These are phyloP conservation scores for Rhynchospora breviuscula DNA, from an alignment of 176 grass and related monocot species.

Conservation along the genomic window DNA sequence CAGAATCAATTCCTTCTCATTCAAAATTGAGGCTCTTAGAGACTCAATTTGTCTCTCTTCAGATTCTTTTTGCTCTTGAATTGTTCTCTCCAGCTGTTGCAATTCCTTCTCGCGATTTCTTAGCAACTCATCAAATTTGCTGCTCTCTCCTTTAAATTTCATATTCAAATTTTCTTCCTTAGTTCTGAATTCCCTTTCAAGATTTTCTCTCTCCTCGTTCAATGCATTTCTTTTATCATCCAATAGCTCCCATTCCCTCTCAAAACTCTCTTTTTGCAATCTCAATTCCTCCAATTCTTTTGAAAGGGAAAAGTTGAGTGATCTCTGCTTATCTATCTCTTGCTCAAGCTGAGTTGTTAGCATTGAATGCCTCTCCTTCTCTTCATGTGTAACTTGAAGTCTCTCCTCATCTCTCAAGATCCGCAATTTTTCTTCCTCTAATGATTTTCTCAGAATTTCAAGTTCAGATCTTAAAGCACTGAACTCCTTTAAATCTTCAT, in stretches of 20 bases:
- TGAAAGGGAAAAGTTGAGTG: slow-evolving; percentile 47
- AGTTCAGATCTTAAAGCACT: slow-evolving; percentile 47
- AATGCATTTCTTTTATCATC: slow-evolving; percentile 63
- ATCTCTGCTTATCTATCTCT: slow-evolving; percentile 79
- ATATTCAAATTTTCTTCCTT: slow-evolving; percentile 24
- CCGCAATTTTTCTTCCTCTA: slow-evolving; percentile 54
- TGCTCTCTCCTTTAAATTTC: slow-evolving; percentile 10
- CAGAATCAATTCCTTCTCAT: not conserved
- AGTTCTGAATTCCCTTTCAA: not conserved
- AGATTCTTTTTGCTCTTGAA: slow-evolving; percentile 6
- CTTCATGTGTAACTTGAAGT: slow-evolving; percentile 58
- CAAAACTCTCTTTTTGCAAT: slow-evolving; percentile 67
- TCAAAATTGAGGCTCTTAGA: not conserved
- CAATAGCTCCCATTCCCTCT: slow-evolving; percentile 87
- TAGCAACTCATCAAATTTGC: slow-evolving; percentile 5
- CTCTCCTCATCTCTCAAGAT: slow-evolving; percentile 60
- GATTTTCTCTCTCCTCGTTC: slow-evolving; percentile 15
- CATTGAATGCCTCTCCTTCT: slow-evolving; percentile 53
- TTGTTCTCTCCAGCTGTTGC: slow-evolving; percentile 10
- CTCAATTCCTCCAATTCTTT: slow-evolving; percentile 74
- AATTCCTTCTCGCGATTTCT: slow-evolving; percentile 20
- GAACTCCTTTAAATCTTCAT: slow-evolving; percentile 31
- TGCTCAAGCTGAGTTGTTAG: slow-evolving; percentile 57
- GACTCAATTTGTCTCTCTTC: slow-evolving; percentile 1
- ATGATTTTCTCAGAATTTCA: slow-evolving; percentile 39